Evolutionary conservation across 345 rosid species (phyloP), one percentile per base, ranked within the genome.

Genomic region (Murraya paniculata): DNA sequence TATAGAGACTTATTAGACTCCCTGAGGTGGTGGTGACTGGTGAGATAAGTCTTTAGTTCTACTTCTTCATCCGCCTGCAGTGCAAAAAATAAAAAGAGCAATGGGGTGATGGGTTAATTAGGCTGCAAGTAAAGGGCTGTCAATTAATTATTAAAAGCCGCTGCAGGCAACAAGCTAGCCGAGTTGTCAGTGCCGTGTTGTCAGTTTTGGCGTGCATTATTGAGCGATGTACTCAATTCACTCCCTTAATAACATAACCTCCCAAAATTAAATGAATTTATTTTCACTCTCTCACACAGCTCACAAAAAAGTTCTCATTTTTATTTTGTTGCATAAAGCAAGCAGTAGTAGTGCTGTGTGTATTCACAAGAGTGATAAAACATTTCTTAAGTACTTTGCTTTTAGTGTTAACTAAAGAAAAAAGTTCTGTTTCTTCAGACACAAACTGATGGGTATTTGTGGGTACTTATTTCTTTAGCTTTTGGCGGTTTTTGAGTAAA

Each of bases 161-260:
- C 30, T 67, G 73, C 76, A 80, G 73, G 75, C 76, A 80, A 77
- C 80, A 85, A 70, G 82, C 79, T 78, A 81, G 87, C 82, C 80
- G 60, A 50, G 81, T 35, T 88, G 87, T 86, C 89, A 84, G 89
- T 53, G n/a, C n/a, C 80, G 60, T 58, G 81, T 35, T 88, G 87
- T 86, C 89, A 84, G 89, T 53, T 64, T 77, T 80, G 85, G 89
- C 88, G 89, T 88, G 88, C 86, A 73, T 78, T 25, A 74, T 81
- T 76, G 78, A 76, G 86, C 79, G 83, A 85, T 79, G 80, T 79
- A 72, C 76, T 60, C 77, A 45, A 45, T 18, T 45, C 50, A 13
- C 67, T 73, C 75, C 45, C 73, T 72, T 76, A 81, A 78, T 45
- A 45, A 4, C 50, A 11, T 0, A 30, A 64, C 68, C 60, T 27